A percentile compares a stretch with the other conserved stretches of the same genome.
These are phyloP conservation scores for Phytophthora ramorum DNA, from an alignment of 352 stramenopile species.

Conservation along the genomic window DNA sequence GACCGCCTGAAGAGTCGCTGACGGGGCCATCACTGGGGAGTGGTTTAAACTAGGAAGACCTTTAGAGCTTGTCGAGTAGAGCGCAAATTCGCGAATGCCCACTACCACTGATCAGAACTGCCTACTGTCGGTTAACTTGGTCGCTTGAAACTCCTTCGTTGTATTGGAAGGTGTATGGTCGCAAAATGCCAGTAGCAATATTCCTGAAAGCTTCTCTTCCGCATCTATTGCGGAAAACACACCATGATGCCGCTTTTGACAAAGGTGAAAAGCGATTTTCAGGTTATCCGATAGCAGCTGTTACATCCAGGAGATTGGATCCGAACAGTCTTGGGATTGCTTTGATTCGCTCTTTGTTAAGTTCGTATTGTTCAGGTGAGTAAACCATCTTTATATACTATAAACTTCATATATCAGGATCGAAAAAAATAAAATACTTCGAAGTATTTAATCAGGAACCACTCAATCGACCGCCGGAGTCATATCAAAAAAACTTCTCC, in stretches of 20 bases:
- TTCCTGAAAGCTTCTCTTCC: constrained; percentile 9
- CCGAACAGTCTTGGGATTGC: no score
- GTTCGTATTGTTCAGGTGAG: no score
- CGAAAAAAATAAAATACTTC: no score
- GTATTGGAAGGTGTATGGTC: neutral
- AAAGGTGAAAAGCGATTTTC: no score
- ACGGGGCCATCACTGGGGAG: neutral
- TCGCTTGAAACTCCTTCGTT: constrained; percentile 3
- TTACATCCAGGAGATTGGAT: no score
- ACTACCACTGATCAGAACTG: neutral
- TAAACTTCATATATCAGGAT: no score
- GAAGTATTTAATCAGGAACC: no score
- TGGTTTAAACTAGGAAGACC: neutral
- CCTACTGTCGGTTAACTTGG: neutral
- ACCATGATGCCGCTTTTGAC: no score
- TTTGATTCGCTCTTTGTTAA: no score
- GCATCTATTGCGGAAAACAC: no score
- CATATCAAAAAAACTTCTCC: constrained; percentile 14
- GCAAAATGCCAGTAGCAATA: neutral
- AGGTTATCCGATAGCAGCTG: no score
- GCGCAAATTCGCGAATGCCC: constrained; percentile 7
- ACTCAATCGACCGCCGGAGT: constrained; percentile 8
- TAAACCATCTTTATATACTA: no score
- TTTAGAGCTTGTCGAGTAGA: constrained; percentile 2
- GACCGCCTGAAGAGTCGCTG: constrained; percentile 1